These are phyloP conservation scores for Cryptococcus sp. DNA, from an alignment of 1,284 basidiomycete species.

Conservation along the genomic window DNA sequence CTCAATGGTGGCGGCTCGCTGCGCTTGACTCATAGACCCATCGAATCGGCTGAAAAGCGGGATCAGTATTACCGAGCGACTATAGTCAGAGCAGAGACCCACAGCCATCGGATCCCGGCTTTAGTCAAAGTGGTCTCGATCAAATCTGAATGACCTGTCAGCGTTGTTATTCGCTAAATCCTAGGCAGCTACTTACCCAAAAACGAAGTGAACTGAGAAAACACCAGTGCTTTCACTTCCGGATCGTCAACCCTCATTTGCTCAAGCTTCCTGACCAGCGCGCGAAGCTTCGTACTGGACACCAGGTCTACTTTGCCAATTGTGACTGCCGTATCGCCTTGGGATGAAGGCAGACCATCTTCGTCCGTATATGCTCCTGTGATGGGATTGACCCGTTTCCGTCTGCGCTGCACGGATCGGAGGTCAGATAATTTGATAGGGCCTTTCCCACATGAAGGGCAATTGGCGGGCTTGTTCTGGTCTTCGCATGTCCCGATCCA, in stretches of 20 bases:
- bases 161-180: background rate
- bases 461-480: constrained; percentile 44
- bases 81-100: constrained; percentile 11
- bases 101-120: constrained; percentile 69
- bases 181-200: constrained; percentile 49
- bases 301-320: constrained; percentile 79
- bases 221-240: constrained; percentile 79
- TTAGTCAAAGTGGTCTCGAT: constrained; percentile 75
- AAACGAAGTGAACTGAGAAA: constrained; percentile 74
- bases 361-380: constrained; percentile 29
- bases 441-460: constrained; percentile 49
- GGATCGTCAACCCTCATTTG: constrained; percentile 59
- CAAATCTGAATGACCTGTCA: constrained; percentile 57
- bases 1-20: constrained; percentile 71
- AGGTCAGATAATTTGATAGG: constrained; percentile 39
- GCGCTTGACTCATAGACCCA: constrained; percentile 86
- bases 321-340: constrained; percentile 45
- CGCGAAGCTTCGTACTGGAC: constrained; percentile 69
- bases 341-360: constrained; percentile 15
- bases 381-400: constrained; percentile 51
- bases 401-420: constrained; percentile 41
- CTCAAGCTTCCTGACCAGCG: constrained; percentile 46
- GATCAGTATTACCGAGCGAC: background rate
- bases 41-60: constrained; percentile 68
- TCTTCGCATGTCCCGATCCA: constrained; percentile 52